A percentile compares a stretch with the other conserved stretches of the same genome.
Conservation (phyloP, 768 basidiomycete species). For the Hemileccinum rubropunctum region DNA sequence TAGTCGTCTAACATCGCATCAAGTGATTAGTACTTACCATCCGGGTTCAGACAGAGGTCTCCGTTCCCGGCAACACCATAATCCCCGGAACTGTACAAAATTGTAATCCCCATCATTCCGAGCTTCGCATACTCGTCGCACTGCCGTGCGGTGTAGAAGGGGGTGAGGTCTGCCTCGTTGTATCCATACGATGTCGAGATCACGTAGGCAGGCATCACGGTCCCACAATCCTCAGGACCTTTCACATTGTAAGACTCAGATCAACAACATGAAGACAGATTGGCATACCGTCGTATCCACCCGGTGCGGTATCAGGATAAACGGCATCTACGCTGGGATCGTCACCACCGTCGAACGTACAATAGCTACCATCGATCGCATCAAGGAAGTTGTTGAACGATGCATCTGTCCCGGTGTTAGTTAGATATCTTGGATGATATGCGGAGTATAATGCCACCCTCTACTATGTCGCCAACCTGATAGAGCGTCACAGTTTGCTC, state of each 20-base stretch:
- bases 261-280: background rate
- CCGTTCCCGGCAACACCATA: slow-evolving; percentile 18
- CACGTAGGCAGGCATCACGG: slow-evolving; percentile 33
- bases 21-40: slow-evolving; percentile 8
- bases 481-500: slow-evolving; percentile 29
- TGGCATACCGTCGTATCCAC: slow-evolving; percentile 15
- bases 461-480: slow-evolving; percentile 28
- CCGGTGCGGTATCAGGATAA: slow-evolving; percentile 24
- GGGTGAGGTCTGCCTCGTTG: slow-evolving; percentile 33
- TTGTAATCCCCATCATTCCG: slow-evolving; percentile 35
- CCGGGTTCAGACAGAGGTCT: slow-evolving; percentile 29
- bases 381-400: slow-evolving; percentile 39
- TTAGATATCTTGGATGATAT: too few species aligned
- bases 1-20: background rate
- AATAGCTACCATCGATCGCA: slow-evolving; percentile 35
- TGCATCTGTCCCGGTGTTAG: slow-evolving; percentile 13
- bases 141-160: slow-evolving; percentile 36
- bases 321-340: slow-evolving; percentile 25
- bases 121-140: slow-evolving; percentile 44
- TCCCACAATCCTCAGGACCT: slow-evolving; percentile 32
- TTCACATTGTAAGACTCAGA: background rate
- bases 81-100: slow-evolving; percentile 39
- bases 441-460: slow-evolving; percentile 8
- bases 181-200: slow-evolving; percentile 39
- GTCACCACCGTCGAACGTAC: slow-evolving; percentile 37